Conservation (phyloP, 495 filamentous ascomycete species). For the Podospora tetraspora region DNA sequence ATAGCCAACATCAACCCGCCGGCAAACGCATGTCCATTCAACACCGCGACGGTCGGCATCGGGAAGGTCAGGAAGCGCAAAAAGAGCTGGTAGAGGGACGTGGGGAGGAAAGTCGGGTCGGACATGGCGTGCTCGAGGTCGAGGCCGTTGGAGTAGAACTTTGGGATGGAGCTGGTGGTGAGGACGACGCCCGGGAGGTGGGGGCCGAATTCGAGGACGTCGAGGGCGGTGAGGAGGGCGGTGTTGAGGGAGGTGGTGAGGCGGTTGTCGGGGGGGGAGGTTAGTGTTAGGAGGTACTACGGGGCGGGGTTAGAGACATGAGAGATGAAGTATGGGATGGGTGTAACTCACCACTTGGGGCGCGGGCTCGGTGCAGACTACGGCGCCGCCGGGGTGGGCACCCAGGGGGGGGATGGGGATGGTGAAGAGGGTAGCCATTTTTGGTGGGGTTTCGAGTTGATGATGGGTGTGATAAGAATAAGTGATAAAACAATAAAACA, state of each 20-base stretch:
- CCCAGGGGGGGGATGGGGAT: conserved; percentile 35
- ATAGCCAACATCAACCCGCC: conserved; percentile 75
- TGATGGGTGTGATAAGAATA: no score
- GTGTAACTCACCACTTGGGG: conserved; percentile 63
- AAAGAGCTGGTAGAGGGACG: conserved; percentile 55
- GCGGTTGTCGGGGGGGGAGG: conserved; percentile 68
- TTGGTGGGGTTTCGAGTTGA: not conserved
- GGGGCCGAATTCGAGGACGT: conserved; percentile 61
- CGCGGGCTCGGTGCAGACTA: conserved; percentile 53
- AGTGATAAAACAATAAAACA: not conserved
- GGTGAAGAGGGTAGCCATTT: conserved; percentile 33
- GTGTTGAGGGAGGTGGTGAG: conserved; percentile 61
- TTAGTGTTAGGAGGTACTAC: conserved; percentile 69
- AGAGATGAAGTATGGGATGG: conserved; percentile 36
- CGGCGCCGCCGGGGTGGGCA: conserved; percentile 41
- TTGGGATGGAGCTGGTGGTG: conserved; percentile 65
- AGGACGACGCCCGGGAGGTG: conserved; percentile 65
- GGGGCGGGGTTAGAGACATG: conserved; percentile 34
- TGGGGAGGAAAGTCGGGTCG: conserved; percentile 49
- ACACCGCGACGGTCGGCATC: conserved; percentile 73
- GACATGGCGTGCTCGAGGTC: conserved; percentile 55
- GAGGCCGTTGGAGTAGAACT: conserved; percentile 80
- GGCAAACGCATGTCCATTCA: conserved; percentile 81
- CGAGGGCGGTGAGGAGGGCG: conserved; percentile 61
- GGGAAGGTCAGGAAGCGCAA: conserved; percentile 60